Evolutionary conservation across 441 rosid species (phyloP).

Genomic region (Erodium texanum): DNA sequence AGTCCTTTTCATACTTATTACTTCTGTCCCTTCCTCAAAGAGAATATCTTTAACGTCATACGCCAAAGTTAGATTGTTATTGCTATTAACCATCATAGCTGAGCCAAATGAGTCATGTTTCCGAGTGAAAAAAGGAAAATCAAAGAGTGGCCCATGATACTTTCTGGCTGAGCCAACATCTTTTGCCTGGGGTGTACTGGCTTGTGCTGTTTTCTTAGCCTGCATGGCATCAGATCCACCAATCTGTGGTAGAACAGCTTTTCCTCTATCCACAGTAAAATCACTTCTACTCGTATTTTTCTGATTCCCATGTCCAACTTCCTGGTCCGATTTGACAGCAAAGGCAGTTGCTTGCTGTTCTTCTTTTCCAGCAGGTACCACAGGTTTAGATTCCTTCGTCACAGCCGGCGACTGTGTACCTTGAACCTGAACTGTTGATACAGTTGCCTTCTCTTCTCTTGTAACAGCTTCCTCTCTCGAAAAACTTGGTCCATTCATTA

Average conservation of each 20-base stretch:
- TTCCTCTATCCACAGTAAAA: conserved; percentile 62
- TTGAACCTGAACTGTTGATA: conserved; percentile 37
- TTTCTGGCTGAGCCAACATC: conserved; percentile 75
- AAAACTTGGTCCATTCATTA: conserved; percentile 36
- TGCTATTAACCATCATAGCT: conserved; percentile 52
- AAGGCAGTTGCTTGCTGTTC: conserved; percentile 57
- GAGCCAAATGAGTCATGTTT: conserved; percentile 88
- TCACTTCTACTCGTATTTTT: conserved; percentile 52
- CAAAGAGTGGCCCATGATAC: conserved; percentile 98
- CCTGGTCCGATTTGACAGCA: conserved; percentile 68
- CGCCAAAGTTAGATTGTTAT: conserved; percentile 74
- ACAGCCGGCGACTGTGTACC: conserved; percentile 28
- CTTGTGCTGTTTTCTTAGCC: conserved; percentile 62
- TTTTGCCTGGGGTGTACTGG: conserved; percentile 53
- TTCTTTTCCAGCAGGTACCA: conserved; percentile 45
- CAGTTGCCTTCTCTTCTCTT: conserved; percentile 55
- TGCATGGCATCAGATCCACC: conserved; percentile 53
- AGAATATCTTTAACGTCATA: conserved; percentile 94
- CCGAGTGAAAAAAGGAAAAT: conserved; percentile 97
- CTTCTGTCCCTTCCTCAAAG: conserved; percentile 83
- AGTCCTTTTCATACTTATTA: conserved; percentile 64
- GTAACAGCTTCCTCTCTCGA: conserved; percentile 57
- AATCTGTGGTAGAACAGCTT: conserved; percentile 47
- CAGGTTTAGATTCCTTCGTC: conserved; percentile 42
- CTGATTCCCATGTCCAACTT: conserved; percentile 52